These are phyloP conservation scores for Tricholoma bakamatsutake DNA, from an alignment of 768 basidiomycete species.

Conservation along the genomic window DNA sequence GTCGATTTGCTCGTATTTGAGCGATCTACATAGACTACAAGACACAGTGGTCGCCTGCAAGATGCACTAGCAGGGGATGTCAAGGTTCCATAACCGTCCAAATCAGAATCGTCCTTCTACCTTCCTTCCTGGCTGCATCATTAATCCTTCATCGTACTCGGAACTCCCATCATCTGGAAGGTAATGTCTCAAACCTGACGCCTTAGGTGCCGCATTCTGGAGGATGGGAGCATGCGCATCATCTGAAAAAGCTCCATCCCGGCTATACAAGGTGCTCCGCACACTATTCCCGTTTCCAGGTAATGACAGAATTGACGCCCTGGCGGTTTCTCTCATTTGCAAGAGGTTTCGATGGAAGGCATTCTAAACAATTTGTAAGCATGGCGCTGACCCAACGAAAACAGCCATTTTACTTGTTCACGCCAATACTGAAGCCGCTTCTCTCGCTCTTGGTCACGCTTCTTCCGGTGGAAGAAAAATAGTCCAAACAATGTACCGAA, in stretches of 20 bases:
- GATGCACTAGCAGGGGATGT: neutral
- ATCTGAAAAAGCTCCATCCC: constrained; percentile 42
- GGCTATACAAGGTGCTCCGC: constrained; percentile 45
- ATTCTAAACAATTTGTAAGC: constrained; percentile 37
- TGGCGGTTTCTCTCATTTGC: constrained; percentile 73
- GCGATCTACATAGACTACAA: constrained; percentile 7
- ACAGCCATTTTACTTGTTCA: constrained; percentile 53
- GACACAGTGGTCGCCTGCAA: neutral
- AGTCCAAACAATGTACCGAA: constrained; percentile 61
- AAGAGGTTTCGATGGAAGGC: constrained; percentile 76
- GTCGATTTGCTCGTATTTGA: neutral
- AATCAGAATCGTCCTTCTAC: constrained; percentile 33
- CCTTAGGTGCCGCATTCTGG: constrained; percentile 41
- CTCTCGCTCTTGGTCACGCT: constrained; percentile 72
- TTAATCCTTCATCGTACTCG: constrained; percentile 45
- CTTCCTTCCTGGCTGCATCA: constrained; percentile 33
- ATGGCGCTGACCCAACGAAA: neutral
- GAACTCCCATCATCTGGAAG: constrained; percentile 43
- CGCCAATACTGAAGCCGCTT: constrained; percentile 87
- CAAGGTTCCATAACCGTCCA: neutral
- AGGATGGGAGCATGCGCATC: constrained; percentile 53
- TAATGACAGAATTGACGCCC: constrained; percentile 57
- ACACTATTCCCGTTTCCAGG: constrained; percentile 40
- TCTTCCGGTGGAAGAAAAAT: constrained; percentile 64
- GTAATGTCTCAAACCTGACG: constrained; percentile 50